Conservation (phyloP, 1,284 basidiomycete species). For the Cystobasidium pallidum region DNA sequence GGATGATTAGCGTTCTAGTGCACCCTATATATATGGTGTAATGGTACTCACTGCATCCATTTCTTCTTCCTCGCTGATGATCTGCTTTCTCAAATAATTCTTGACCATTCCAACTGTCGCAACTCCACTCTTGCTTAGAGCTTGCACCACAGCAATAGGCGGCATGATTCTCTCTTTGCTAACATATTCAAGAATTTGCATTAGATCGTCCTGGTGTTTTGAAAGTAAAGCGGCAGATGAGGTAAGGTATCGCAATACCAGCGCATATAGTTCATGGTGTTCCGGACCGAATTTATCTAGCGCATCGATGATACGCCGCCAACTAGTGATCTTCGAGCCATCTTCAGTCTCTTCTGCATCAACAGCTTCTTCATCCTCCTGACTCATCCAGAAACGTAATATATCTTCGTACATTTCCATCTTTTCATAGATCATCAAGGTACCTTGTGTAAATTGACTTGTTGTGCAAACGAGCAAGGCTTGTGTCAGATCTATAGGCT, state of each 20-base stretch:
- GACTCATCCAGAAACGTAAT: slow-evolving; percentile 78
- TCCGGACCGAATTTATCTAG: slow-evolving; percentile 72
- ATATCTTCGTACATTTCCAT: slow-evolving; percentile 96
- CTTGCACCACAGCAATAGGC: slow-evolving; percentile 83
- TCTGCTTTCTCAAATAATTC: slow-evolving; percentile 79
- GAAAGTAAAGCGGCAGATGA: slow-evolving; percentile 71
- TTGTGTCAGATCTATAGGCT: slow-evolving; percentile 88
- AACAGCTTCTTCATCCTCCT: slow-evolving; percentile 11
- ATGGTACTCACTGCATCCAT: slow-evolving; percentile 69
- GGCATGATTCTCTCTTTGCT: slow-evolving; percentile 80
- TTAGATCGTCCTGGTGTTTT: slow-evolving; percentile 72
- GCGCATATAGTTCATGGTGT: slow-evolving; percentile 76
- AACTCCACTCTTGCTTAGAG: slow-evolving; percentile 74
- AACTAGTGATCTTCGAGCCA: neutral
- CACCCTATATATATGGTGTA: no score
- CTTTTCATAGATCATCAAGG: slow-evolving; percentile 88
- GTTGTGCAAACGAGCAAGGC: slow-evolving; percentile 91
- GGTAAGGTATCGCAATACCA: slow-evolving; percentile 88
- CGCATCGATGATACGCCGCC: slow-evolving; percentile 68
- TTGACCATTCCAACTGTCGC: slow-evolving; percentile 88
- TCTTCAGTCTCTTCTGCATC: neutral
- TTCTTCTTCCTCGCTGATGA: slow-evolving; percentile 72
- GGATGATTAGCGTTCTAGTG: neutral
- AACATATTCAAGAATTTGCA: slow-evolving; percentile 71
- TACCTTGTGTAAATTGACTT: slow-evolving; percentile 75